Evolutionary conservation across 768 basidiomycete genomes (phyloP).

Genomic region (Rhodotorula taiwanensis): DNA sequence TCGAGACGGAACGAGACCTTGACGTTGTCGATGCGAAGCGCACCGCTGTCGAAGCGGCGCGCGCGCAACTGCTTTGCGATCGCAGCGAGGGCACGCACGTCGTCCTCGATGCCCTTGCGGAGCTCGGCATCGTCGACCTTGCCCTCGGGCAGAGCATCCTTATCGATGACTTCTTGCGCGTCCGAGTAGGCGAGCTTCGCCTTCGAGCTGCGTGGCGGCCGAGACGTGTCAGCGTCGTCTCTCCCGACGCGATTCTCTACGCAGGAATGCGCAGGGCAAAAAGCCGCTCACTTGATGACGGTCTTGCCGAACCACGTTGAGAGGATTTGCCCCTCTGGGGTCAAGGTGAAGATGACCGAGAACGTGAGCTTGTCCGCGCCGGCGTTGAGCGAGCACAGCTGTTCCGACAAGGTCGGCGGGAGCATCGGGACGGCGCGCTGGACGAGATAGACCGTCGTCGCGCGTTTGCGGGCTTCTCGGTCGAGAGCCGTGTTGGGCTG

Average conservation of each 20-base stretch:
- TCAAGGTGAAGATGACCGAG: conserved; percentile 79
- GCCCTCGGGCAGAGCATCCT: conserved; percentile 53
- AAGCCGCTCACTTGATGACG: conserved; percentile 63
- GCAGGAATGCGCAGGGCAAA: too few relatives aligned
- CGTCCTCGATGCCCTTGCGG: conserved; percentile 58
- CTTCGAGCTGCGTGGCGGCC: conserved; percentile 57
- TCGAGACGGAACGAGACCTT: conserved; percentile 72
- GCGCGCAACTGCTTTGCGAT: conserved; percentile 67
- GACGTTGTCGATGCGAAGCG: conserved; percentile 62
- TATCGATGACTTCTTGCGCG: conserved; percentile 75
- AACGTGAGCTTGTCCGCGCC: conserved; percentile 85
- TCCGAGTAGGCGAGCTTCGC: conserved; percentile 76
- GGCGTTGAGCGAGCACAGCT: conserved; percentile 83
- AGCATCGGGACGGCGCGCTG: conserved; percentile 97
- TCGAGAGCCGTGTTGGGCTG: conserved; percentile 73
- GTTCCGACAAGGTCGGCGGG: conserved; percentile 83
- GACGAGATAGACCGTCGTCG: conserved; percentile 85
- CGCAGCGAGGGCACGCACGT: conserved; percentile 61
- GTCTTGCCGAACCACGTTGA: conserved; percentile 92
- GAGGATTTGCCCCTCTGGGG: conserved; percentile 68
- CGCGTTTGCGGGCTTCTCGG: conserved; percentile 93
- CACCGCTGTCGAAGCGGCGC: conserved; percentile 71
- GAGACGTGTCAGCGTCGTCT: neutral
- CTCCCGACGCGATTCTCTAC: too few relatives aligned
- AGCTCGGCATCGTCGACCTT: conserved; percentile 47